Evolutionary conservation across 305 asterid species (phyloP).

Genomic region (Fraxinus platypoda): DNA sequence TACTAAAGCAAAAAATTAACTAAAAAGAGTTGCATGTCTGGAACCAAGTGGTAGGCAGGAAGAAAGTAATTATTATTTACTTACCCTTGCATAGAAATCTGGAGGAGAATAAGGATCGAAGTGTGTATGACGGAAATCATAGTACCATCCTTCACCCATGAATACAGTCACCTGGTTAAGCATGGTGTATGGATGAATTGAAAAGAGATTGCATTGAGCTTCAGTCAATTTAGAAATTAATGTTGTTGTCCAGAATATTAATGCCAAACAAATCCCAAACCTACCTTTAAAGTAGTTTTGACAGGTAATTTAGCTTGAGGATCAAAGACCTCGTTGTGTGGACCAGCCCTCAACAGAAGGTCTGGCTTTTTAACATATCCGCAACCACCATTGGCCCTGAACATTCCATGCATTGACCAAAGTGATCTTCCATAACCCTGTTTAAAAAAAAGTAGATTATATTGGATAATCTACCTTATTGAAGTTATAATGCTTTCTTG

Average conservation of each 20-base stretch:
- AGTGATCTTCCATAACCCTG: constrained; percentile 87
- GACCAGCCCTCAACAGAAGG: constrained; percentile 39
- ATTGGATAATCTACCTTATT: not conserved
- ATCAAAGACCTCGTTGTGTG: constrained; percentile 40
- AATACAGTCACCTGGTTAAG: constrained; percentile 61
- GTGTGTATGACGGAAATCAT: constrained; percentile 63
- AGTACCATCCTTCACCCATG: constrained; percentile 95
- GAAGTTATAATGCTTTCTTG: not conserved
- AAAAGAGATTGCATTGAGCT: not conserved
- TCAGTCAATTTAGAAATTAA: not conserved
- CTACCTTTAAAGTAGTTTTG: constrained; percentile 65
- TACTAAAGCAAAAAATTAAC: not conserved
- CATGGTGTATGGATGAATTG: not conserved
- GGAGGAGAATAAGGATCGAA: constrained; percentile 82
- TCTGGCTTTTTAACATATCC: constrained; percentile 81
- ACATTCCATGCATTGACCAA: constrained; percentile 90
- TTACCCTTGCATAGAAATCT: constrained; percentile 80
- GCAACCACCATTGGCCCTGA: constrained; percentile 75
- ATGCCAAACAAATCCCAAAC: not conserved
- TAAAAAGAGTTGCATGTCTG: not conserved
- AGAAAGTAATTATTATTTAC: constrained; percentile 1
- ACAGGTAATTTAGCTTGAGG: constrained; percentile 44
- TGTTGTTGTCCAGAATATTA: not conserved
- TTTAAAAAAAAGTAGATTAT: constrained; percentile 8
- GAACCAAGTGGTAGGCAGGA: not conserved